Evolutionary conservation across 139 green algal species (phyloP), one percentile per base, ranked within the genome.

Genomic region (Chlamydomonas urium): DNA sequence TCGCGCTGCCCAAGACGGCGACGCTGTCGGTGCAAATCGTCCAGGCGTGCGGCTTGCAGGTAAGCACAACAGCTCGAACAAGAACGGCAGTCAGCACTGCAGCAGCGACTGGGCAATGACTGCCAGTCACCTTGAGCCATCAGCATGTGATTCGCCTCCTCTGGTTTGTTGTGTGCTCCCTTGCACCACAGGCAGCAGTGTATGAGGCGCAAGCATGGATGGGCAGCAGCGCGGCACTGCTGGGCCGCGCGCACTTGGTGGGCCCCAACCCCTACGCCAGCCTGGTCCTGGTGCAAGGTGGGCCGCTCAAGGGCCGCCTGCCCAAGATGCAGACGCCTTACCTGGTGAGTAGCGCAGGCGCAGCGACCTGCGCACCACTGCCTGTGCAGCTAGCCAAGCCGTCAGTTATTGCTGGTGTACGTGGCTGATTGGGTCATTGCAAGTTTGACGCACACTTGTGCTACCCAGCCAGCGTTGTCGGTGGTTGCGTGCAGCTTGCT

Each of bases 201-300:
- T 31, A 66, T n/a, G 83, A 87, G 38, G 83, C 83, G 21, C 31
- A 58, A 3, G 38, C 47, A 1, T 85, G 78, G 74, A 66, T 85
- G 14, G 75, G 78, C 1, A 79, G 69, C 35, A 57, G 42, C 47
- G 48, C 58, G 26, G 47, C 57, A 0, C 35, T 80, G 21, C 69
- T 89, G 19, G 76, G 79, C 2, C 33, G 69, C 2, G 81, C 84
- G 0, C 35, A 71, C 29, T 71, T 79, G 42, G 58, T 83, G 36
- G 84, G 84, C 1, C 80, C 84, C 1, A 81, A 89, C 69, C 73
- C 84, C 0, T 87, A 78, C 66, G 84, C 72, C 10, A 77, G 58
- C 0, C 31, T 89, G 6, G 66, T 31, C 37, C 60, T 10, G 68
- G 63, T 60, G 58, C 29, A 8, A 48, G 75, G 3, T 21, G 57